Evolutionary conservation across 768 basidiomycete genomes (phyloP).

Genomic region (Vishniacozyma victoriae): DNA sequence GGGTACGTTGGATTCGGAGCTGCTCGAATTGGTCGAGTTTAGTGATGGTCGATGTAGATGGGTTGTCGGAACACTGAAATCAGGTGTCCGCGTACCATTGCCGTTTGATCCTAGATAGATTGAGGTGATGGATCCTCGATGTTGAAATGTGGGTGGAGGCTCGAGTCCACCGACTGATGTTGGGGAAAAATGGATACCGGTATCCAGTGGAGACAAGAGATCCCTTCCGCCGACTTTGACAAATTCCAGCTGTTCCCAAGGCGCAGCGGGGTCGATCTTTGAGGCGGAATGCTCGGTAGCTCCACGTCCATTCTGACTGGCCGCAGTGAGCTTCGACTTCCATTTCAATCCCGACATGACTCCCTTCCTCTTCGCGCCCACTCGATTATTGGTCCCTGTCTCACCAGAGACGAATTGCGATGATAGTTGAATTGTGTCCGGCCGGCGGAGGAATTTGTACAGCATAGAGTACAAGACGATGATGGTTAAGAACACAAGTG

Average conservation of each 20-base stretch:
- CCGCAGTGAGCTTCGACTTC: neutral
- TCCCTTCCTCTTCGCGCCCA: neutral
- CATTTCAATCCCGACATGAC: neutral
- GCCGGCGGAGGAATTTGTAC: constrained; percentile 39
- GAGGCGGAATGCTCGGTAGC: neutral
- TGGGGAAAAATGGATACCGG: no score
- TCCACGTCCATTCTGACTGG: constrained; percentile 1
- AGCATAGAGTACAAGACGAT: constrained; percentile 35
- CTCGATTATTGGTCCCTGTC: neutral
- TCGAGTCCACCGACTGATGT: no score
- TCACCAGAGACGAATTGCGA: constrained; percentile 19
- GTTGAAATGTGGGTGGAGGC: no score
- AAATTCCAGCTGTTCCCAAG: constrained; percentile 40
- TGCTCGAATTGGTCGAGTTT: no score
- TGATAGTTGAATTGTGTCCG: constrained; percentile 42
- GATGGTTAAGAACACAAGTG: constrained; percentile 38
- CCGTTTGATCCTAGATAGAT: no score
- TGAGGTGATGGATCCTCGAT: no score
- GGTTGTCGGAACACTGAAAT: no score
- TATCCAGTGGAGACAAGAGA: no score
- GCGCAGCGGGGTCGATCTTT: constrained; percentile 21
- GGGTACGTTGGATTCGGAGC: no score
- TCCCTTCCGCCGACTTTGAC: constrained; percentile 21
- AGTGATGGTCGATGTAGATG: no score
- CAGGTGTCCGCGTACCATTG: no score